Percentiles rank a stretch among this genome's conserved stretches.
Conservation (phyloP, 176 grass and related monocot genomes). For the Canna indica region DNA sequence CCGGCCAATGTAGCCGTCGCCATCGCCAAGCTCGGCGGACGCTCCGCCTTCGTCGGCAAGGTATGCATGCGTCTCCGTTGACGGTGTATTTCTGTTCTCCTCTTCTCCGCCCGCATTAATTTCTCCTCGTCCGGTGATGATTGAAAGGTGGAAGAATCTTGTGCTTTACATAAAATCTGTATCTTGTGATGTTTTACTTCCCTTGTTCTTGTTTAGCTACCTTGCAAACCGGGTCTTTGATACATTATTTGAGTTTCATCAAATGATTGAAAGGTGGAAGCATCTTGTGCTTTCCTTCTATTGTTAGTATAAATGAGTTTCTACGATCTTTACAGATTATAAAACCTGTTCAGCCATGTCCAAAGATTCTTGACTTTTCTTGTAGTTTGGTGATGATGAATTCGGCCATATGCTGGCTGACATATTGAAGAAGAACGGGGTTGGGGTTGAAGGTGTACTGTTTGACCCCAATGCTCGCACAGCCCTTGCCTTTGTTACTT, state of each 20-base stretch:
- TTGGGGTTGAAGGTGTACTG: constrained; percentile 43
- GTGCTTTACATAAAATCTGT: too few relatives aligned
- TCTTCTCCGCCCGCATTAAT: too few relatives aligned
- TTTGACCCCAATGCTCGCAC: constrained; percentile 79
- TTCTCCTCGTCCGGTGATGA: too few relatives aligned
- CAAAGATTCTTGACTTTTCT: background rate
- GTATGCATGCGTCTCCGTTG: constrained; percentile 20
- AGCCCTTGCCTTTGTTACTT: constrained; percentile 70
- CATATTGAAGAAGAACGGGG: constrained; percentile 71
- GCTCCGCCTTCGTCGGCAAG: constrained; percentile 82
- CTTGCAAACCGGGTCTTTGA: background rate
- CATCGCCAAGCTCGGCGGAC: constrained; percentile 62
- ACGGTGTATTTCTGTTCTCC: too few relatives aligned
- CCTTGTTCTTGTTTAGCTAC: too few relatives aligned
- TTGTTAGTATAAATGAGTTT: too few relatives aligned
- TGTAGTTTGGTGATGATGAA: constrained; percentile 84
- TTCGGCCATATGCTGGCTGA: constrained; percentile 85
- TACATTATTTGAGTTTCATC: background rate
- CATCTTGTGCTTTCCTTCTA: too few relatives aligned
- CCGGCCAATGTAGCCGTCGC: constrained; percentile 83
- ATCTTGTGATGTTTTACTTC: too few relatives aligned
- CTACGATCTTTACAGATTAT: too few relatives aligned
- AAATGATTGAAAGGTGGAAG: too few relatives aligned
- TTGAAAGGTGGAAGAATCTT: too few relatives aligned
- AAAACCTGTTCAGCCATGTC: too few relatives aligned